Evolutionary conservation across 75 land plant species (phyloP).

Genomic region (Ceratopteris richardii): DNA sequence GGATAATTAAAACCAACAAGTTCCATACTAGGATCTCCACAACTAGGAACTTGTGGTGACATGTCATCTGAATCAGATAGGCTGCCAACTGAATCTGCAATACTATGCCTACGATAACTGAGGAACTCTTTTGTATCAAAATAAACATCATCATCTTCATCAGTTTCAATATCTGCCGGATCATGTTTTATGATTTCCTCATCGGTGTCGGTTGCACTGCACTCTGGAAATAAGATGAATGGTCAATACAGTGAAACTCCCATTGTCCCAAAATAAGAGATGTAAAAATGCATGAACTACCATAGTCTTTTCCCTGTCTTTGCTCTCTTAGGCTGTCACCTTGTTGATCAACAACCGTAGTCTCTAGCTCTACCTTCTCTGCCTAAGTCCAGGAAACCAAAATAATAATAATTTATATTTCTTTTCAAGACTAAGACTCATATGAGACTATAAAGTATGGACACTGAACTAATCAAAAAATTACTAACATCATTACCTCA

Average conservation of each 20-base stretch:
- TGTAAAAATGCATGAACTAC: too few species aligned
- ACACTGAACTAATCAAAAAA: too few species aligned
- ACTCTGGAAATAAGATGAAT: conserved; percentile 53
- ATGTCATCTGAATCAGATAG: conserved; percentile 35
- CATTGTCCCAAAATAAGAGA: too few species aligned
- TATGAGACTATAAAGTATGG: too few species aligned
- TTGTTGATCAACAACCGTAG: conserved; percentile 94
- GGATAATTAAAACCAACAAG: conserved; percentile 61
- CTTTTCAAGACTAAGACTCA: too few species aligned
- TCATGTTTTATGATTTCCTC: conserved; percentile 64
- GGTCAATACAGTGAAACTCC: too few species aligned
- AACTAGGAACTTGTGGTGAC: conserved; percentile 22
- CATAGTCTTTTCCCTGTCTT: conserved; percentile 64
- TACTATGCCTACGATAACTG: conserved; percentile 32
- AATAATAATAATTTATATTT: too few species aligned
- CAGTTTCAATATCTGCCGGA: conserved; percentile 56
- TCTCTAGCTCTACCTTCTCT: conserved; percentile 96
- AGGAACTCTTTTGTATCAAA: conserved; percentile 68
- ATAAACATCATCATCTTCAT: conserved; percentile 60
- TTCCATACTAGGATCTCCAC: conserved; percentile 44
- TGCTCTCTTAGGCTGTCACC: conserved; percentile 44
- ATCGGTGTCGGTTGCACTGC: conserved; percentile 74
- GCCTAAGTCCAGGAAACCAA: too few species aligned
- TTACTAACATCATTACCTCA: conserved; percentile 65
- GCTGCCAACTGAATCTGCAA: conserved; percentile 24